Base-by-base conservation (phyloP, 2,329 filamentous ascomycete species). In the Teratosphaeria gauchensis region DNA sequence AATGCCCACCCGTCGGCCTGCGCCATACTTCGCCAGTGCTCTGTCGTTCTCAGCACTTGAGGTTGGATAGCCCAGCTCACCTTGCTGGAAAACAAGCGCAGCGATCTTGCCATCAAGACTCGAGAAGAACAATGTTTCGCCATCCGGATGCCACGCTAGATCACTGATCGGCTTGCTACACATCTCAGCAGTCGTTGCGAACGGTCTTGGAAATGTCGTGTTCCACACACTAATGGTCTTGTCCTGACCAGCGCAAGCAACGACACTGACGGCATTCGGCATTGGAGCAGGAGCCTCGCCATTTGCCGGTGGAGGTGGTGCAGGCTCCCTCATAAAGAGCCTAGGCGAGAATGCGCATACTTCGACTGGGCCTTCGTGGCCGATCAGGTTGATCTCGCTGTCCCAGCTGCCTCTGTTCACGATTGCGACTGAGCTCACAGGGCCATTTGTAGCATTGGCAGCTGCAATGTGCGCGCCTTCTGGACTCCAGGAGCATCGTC, bases 211-310 rank as follows among this genome's bases (percentile, higher is more conserved):
- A 28, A 90, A 95, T 69, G 91, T 96, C 1, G 95, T 99, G 67
- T 96, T 97, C 94, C 94, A 99, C 42, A 99, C 87, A 68, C 90
- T 96, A 51, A 99, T 76, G 2, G 92, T 94, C 74, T 96, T 97
- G 72, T 99, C 94, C 69, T 96, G 94, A 2, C 94, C 95, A 5
- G 92, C 94, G 62, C 92, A 97, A 8, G 95, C 94, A 66, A 99
- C 95, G 0, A 99, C 92, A 0, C 92, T 97, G 3, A 96, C 90
- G 84, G 81, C 68, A 30, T 55, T 55, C 5, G 54, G 54, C 52
- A 53, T 53, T 9, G 28, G 52, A 9, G 28, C 16, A 30, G 54
- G 31, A 8, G n/a, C n/a, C 9, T 48, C 42, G 9, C 42, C 42
- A 58, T 78, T 75, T 1, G 69, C 65, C 65, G 82, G 78, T 55